Evolutionary conservation across 129 eudicot genomes (phyloP).

Genomic region (Artemisia argyi): DNA sequence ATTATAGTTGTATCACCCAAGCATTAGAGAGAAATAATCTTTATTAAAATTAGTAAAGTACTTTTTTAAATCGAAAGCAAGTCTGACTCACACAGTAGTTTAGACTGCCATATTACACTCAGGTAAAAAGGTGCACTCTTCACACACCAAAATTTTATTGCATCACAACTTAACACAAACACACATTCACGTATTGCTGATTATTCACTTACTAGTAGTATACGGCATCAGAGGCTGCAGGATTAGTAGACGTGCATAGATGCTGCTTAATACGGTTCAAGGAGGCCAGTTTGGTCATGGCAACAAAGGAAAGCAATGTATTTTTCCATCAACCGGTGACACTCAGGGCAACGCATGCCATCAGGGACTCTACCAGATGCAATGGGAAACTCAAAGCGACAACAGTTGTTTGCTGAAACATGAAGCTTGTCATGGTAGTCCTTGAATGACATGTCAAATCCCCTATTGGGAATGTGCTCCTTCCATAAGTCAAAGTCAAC

Average conservation of each 20-base stretch:
- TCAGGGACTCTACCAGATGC: conserved; percentile 61
- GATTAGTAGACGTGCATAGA: neutral
- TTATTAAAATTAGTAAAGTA: conserved; percentile 4
- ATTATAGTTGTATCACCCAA: no score
- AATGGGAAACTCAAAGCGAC: conserved; percentile 61
- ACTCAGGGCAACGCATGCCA: conserved; percentile 77
- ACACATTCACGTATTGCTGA: conserved; percentile 10
- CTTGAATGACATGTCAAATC: conserved; percentile 47
- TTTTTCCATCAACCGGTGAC: conserved; percentile 71
- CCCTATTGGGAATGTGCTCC: conserved; percentile 32
- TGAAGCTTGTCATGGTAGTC: conserved; percentile 46
- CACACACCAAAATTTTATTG: conserved; percentile 22
- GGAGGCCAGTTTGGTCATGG: conserved; percentile 46
- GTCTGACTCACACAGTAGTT: conserved; percentile 19
- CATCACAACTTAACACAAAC: conserved; percentile 23
- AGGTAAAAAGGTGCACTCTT: conserved; percentile 4
- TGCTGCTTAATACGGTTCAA: conserved; percentile 36
- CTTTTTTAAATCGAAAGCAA: conserved; percentile 30
- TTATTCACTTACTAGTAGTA: conserved; percentile 30
- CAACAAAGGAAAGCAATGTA: conserved; percentile 71
- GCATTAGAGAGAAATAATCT: neutral
- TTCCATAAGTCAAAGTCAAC: conserved; percentile 52
- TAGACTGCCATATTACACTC: conserved; percentile 25
- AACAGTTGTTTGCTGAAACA: conserved; percentile 45
- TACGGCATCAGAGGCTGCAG: conserved; percentile 14